Evolutionary conservation across 2,329 filamentous ascomycete genomes (phyloP).

Genomic region (Colletotrichum truncatum): DNA sequence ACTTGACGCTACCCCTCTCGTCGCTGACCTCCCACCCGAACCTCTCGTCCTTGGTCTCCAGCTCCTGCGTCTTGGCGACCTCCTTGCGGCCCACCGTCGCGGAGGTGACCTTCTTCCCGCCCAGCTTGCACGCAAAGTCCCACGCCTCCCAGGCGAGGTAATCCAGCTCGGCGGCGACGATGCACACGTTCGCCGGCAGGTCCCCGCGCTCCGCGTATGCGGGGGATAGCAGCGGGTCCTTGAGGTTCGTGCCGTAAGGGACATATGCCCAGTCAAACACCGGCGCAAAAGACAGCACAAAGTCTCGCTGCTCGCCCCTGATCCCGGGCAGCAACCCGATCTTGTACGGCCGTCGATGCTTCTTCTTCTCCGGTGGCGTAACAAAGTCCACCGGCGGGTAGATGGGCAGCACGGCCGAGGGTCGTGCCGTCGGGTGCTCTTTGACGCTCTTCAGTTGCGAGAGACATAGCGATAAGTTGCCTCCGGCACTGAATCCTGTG

Average conservation of each 20-base stretch:
- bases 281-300: constrained; percentile 32
- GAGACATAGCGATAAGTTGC: constrained; percentile 54
- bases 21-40: constrained; percentile 45
- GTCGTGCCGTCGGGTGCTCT: constrained; percentile 28
- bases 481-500: constrained; percentile 61
- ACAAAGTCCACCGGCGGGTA: constrained; percentile 51
- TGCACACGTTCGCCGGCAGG: constrained; percentile 45
- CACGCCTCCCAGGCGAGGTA: constrained; percentile 37
- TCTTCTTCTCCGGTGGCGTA: constrained; percentile 35
- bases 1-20: constrained; percentile 42
- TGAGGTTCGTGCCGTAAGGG: constrained; percentile 38
- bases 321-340: constrained; percentile 26
- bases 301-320: constrained; percentile 30
- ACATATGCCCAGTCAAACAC: constrained; percentile 46
- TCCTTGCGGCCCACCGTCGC: constrained; percentile 28
- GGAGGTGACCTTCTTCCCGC: constrained; percentile 23
- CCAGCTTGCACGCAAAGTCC: constrained; percentile 32
- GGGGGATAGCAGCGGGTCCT: constrained; percentile 45
- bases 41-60: constrained; percentile 42
- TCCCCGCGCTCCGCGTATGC: constrained; percentile 39
- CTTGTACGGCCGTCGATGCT: constrained; percentile 38
- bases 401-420: constrained; percentile 48
- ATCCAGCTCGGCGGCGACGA: constrained; percentile 49
- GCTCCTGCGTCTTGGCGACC: constrained; percentile 22
- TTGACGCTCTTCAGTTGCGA: constrained; percentile 48